Evolutionary conservation across 495 filamentous ascomycete genomes (phyloP), one percentile per base, ranked within the genome.

Genomic region (Neurospora tetrasperma): DNA sequence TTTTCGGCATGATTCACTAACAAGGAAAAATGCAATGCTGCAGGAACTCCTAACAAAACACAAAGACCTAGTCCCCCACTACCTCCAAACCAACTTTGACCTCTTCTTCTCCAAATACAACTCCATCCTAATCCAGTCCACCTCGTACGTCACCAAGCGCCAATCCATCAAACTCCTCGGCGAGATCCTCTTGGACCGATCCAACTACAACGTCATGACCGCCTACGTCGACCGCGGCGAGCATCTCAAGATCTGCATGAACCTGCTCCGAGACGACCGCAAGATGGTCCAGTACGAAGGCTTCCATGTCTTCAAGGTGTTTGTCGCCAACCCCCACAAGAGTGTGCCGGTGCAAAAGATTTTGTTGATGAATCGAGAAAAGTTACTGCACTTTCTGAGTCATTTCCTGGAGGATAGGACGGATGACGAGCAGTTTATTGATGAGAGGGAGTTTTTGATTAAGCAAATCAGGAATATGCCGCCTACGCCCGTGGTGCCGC

Each of bases 201-300:
- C 94, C 72, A 98, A 98, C 82, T 99, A 98, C 86, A 93, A 90
- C 79, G 92, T 98, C 78, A 99, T 99, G 96, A 97, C 94, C 72
- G 87, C 88, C 48, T 99, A 99, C 82, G 96, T 99, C 69, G 94
- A 97, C 80, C 90, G 92, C 48, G 94, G 94, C 44, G 94, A 97
- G 77, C 93, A 98, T 78, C 87, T 99, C 74, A 99, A 99, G 84
- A 88, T 98, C 71, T 94, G 93, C 83, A 99, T 99, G 96, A 98
- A 97, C 79, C 85, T 98, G 70, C 83, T 99, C 71, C 88, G 92
- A 69, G 95, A 98, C 81, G 95, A 98, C 79, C 89, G 94, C 76
- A 94, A 96, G 80, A 99, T 98, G 93, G 96, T 99, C 70, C 94
- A 98, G 79, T 99, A 98, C 79, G 96, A 99, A 82, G 95, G 94